Evolutionary conservation across 169 alveolate species (phyloP).

Genomic region (Plasmodium malariae): DNA sequence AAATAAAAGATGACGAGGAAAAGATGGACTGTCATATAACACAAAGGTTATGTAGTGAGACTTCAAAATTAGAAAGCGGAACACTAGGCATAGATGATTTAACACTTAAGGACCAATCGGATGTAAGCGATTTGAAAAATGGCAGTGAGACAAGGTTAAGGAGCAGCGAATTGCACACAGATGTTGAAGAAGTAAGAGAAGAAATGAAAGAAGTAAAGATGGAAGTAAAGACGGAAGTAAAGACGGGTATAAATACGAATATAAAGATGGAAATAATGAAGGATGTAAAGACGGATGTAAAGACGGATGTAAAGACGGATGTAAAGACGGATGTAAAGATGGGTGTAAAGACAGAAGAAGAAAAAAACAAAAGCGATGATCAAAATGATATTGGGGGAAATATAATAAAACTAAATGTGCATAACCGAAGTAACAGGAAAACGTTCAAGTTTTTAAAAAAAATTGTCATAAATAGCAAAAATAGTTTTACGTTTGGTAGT

Average conservation of each 20-base stretch:
- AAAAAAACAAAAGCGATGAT: not conserved
- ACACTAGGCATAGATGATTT: too few species aligned
- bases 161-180: not conserved
- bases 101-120: too few species aligned
- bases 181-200: not conserved
- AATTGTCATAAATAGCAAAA: slow-evolving; percentile 28
- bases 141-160: not conserved
- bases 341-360: not conserved
- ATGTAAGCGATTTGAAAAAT: not conserved
- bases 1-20: not conserved
- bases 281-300: too few species aligned
- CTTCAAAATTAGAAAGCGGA: too few species aligned
- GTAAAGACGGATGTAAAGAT: too few species aligned
- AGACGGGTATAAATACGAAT: not conserved
- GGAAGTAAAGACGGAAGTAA: too few species aligned
- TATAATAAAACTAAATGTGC: too few species aligned
- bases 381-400: not conserved
- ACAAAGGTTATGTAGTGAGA: too few species aligned
- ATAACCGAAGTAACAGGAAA: not conserved
- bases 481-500: slow-evolving; percentile 26
- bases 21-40: not conserved
- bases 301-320: too few species aligned
- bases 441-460: slow-evolving; percentile 21
- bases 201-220: not conserved
- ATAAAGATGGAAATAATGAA: not conserved